Evolutionary conservation across 2,329 filamentous ascomycete genomes (phyloP).

Genomic region (Fusarium kyushuense): DNA sequence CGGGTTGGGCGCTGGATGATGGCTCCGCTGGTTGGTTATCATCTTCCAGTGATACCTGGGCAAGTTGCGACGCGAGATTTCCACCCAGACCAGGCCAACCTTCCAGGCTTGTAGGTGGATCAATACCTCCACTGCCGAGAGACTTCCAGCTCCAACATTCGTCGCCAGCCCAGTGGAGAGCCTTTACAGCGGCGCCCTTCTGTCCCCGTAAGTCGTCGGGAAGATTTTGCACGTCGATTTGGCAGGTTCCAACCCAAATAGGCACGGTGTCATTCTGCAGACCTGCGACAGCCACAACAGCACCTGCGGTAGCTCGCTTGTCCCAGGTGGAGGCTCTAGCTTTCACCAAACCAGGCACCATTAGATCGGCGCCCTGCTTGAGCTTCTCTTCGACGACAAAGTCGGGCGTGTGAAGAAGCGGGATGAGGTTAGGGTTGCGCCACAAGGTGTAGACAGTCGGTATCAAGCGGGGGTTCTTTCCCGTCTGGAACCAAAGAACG

Average conservation of each 20-base stretch:
- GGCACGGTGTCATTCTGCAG: constrained; percentile 39
- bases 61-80: neutral
- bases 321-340: constrained; percentile 32
- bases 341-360: constrained; percentile 42
- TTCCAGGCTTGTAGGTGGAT: constrained; percentile 30
- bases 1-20: neutral
- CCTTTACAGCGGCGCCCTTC: constrained; percentile 40
- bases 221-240: constrained; percentile 31
- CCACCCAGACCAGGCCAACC: constrained; percentile 34
- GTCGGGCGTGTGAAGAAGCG: constrained; percentile 41
- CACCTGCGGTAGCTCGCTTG: constrained; percentile 28
- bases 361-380: constrained; percentile 39
- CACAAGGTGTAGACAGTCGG: constrained; percentile 43
- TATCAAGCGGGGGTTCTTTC: constrained; percentile 41
- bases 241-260: constrained; percentile 39
- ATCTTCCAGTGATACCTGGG: constrained; percentile 7
- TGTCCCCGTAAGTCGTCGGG: constrained; percentile 32
- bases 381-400: constrained; percentile 45
- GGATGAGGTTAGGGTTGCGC: constrained; percentile 40
- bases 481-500: constrained; percentile 43
- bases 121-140: constrained; percentile 40
- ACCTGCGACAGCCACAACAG: constrained; percentile 43
- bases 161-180: constrained; percentile 41
- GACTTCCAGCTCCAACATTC: constrained; percentile 43
- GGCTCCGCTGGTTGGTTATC: neutral